Evolutionary conservation across 441 rosid genomes (phyloP), one percentile per base, ranked within the genome.

Genomic region (Macaranga tanarius): DNA sequence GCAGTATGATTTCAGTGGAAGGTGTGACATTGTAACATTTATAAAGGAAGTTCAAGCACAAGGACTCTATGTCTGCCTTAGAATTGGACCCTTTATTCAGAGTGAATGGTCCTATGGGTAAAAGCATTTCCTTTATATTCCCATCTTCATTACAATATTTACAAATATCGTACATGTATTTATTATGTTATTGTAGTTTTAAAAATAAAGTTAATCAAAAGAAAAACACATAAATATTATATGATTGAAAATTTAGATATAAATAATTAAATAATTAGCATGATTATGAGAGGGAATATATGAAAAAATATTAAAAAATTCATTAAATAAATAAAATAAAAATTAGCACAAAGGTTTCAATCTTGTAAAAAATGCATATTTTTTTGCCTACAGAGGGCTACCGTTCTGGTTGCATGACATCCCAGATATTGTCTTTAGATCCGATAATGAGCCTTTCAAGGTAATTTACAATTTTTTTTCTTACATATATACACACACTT

Each of bases 71-170:
- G 97, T 60, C 12, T 83, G 90, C 66, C 89, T 92, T 48, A 86
- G 97, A 70, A 92, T 94, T 79, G 99, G 99, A 70, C 99, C 99
- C 59, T 94, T 69, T 80, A 77, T 94, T 69, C 94, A 94, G 74
- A 81, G 84, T 22, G 99, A 94, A 81, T 94, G 97, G 99, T 71
- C 81, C 59, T 78, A 78, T 28, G 81, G 80, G 80, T 73, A 73
- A 42, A 22, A 1, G 6, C 10, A 13, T 3, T 20, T 71, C 17
- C 19, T n/a, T 4, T 12, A 19, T 52, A 8, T 6, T 19, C 22
- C 9, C 8, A 9, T 62, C 5, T 25, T 4, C 13, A 31, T 31
- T 31, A 4, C 38, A 31, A 31, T 42, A 42, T 7, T 42, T 42
- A 15, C 20, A 28, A 20, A 55, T 7, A 31, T 31, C 5, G 1